Evolutionary conservation across 2,329 filamentous ascomycete species (phyloP), one percentile per base, ranked within the genome.

Genomic region (Pseudocercospora macadamiae): DNA sequence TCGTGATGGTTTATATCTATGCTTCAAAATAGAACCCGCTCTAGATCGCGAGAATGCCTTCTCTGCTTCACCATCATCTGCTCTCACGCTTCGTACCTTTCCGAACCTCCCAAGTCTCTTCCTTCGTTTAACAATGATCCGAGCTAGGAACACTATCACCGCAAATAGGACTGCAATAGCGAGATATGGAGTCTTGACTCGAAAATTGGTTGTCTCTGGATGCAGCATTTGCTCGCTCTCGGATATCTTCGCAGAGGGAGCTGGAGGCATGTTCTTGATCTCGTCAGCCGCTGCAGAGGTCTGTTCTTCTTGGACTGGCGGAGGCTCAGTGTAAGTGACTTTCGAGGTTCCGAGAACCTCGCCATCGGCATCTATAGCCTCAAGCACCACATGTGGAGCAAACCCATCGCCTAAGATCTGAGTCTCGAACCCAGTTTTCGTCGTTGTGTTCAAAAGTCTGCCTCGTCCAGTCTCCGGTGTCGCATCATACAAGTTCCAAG

Each of bases 401-500:
- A 47, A 47, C 1, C 9, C 42, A 2, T 26, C 14, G 9, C 10
- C 42, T 6, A 26, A 25, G 23, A 47, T 47, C n/a, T 47, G 42
- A 1, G 42, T 47, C 10, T 47, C 42, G 23, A 47, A 47, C 4
- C 42, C 21, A 16, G 42, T 47, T 7, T n/a, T 28, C 10, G 23
- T 23, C 8, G 19, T 23, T 14, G 23, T 7, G 42, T 47, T 47
- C 42, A 47, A 16, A 9, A 23, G 21, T 16, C 21, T 26, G n/a
- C 42, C 4, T 23, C 23, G 23, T 1, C 42, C 42, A 2, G 9
- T 14, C 21, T 45, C 42, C 9, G 21, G 14, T 9, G 12, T 45
- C 8, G 42, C 42, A 16, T 28, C 42, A 26, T 68, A 70, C 1
- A 75, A 44, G 1, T 75, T 70, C 82, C 82, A 80, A 1, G 59